These are phyloP conservation scores for Multifurca ochricompacta DNA, from an alignment of 768 basidiomycete genomes.

Conservation along the genomic window DNA sequence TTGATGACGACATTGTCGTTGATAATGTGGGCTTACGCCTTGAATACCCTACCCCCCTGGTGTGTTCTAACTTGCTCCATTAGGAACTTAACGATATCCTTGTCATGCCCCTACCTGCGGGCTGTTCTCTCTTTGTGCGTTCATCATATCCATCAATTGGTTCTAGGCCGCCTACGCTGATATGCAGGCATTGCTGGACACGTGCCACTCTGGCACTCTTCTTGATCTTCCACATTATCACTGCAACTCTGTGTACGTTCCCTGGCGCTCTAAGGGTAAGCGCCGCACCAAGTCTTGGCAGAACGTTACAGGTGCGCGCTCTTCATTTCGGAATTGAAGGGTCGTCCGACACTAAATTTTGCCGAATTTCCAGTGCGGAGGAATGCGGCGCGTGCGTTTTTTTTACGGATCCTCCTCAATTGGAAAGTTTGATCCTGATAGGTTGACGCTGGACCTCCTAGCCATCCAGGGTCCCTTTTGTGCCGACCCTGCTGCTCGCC, in stretches of 20 bases:
- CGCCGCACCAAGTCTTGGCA: conserved; percentile 20
- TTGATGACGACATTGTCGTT: conserved; percentile 18
- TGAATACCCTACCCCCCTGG: background rate
- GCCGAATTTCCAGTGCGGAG: background rate
- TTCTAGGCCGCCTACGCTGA: background rate
- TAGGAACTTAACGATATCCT: conserved; percentile 22
- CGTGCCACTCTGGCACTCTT: conserved; percentile 23
- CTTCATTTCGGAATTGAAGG: background rate
- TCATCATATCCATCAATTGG: background rate
- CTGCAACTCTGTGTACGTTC: conserved; percentile 22
- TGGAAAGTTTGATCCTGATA: background rate
- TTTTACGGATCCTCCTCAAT: background rate
- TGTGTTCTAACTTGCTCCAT: background rate
- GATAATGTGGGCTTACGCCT: conserved; percentile 19
- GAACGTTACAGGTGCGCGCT: conserved; percentile 15
- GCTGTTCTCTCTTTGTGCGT: conserved; percentile 19
- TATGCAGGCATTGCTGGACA: conserved; percentile 21
- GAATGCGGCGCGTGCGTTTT: conserved; percentile 8
- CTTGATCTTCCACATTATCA: conserved; percentile 22
- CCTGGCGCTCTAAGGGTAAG: conserved; percentile 20
- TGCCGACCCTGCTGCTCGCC: background rate
- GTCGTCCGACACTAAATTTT: background rate
- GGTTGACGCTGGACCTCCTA: background rate
- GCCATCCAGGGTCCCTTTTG: background rate
- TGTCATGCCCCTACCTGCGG: conserved; percentile 20